Percentiles rank a stretch among this genome's conserved stretches.
These are phyloP conservation scores for Seiridium unicorne DNA, from an alignment of 2,329 filamentous ascomycete species.

Conservation along the genomic window DNA sequence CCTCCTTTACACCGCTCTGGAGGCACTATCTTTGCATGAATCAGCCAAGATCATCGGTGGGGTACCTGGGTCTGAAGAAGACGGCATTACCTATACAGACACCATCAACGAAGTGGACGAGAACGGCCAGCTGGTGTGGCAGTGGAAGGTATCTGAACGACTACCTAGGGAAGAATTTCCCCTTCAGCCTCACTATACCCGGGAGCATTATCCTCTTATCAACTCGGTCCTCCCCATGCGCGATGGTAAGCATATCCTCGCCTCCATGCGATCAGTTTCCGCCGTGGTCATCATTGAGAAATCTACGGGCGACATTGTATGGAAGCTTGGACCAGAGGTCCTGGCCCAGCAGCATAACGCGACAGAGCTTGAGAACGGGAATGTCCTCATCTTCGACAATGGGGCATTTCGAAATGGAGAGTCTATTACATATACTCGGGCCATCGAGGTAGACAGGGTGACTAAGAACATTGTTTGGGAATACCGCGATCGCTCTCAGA, in stretches of 20 bases:
- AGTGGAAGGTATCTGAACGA: background rate
- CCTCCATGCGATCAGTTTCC: background rate
- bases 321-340: background rate
- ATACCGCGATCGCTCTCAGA: background rate
- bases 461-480: background rate
- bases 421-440: background rate
- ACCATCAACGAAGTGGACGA: background rate
- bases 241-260: background rate
- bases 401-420: background rate
- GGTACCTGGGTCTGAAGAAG: background rate
- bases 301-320: background rate
- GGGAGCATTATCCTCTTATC: background rate
- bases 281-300: background rate
- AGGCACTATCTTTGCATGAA: background rate
- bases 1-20: background rate
- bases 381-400: background rate
- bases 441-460: background rate
- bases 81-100: background rate
- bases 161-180: background rate
- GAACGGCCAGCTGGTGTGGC: background rate
- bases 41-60: background rate
- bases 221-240: background rate
- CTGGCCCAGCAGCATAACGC: background rate
- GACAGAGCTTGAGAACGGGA: background rate
- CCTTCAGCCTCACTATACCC: background rate